These are phyloP conservation scores for Cercophora sp. DNA, from an alignment of 495 filamentous ascomycete genomes.

Conservation along the genomic window DNA sequence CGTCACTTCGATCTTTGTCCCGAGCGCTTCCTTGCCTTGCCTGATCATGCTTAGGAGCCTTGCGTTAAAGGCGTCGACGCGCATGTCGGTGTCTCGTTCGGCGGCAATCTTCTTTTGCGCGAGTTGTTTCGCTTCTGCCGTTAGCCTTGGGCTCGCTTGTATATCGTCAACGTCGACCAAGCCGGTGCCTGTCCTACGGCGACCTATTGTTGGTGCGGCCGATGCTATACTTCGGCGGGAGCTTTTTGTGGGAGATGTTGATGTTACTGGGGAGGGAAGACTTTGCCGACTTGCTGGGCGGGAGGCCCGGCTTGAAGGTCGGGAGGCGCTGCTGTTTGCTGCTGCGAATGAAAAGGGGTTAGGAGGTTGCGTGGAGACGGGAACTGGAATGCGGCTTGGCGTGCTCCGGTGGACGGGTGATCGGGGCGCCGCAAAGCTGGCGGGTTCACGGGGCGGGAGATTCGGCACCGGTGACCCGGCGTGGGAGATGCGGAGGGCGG, in stretches of 20 bases:
- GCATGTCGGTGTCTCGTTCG: constrained; percentile 74
- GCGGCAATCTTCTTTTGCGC: constrained; percentile 62
- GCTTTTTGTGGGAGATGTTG: constrained; percentile 22
- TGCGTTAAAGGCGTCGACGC: constrained; percentile 71
- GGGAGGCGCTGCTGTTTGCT: constrained; percentile 15
- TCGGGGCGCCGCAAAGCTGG: constrained; percentile 52
- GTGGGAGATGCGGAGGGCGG: constrained; percentile 39
- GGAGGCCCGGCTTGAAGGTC: constrained; percentile 30
- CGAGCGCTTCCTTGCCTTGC: constrained; percentile 82
- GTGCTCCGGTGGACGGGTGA: constrained; percentile 24
- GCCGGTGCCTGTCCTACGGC: constrained; percentile 7
- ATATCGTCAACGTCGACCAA: constrained; percentile 25
- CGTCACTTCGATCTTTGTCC: constrained; percentile 67
- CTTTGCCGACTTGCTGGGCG: no score
- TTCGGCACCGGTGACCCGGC: constrained; percentile 40
- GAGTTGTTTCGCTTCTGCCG: constrained; percentile 61
- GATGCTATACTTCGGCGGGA: constrained; percentile 34
- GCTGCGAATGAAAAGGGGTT: constrained; percentile 20
- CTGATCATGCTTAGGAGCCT: constrained; percentile 79
- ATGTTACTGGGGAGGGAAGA: constrained; percentile 2
- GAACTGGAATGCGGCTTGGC: constrained; percentile 39
- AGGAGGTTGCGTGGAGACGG: constrained; percentile 7
- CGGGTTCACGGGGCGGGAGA: constrained; percentile 38
- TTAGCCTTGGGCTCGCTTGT: constrained; percentile 39
- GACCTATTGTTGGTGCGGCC: constrained; percentile 19